These are phyloP conservation scores for Arbutus unedo DNA, from an alignment of 148 eudicot genomes.

Conservation along the genomic window DNA sequence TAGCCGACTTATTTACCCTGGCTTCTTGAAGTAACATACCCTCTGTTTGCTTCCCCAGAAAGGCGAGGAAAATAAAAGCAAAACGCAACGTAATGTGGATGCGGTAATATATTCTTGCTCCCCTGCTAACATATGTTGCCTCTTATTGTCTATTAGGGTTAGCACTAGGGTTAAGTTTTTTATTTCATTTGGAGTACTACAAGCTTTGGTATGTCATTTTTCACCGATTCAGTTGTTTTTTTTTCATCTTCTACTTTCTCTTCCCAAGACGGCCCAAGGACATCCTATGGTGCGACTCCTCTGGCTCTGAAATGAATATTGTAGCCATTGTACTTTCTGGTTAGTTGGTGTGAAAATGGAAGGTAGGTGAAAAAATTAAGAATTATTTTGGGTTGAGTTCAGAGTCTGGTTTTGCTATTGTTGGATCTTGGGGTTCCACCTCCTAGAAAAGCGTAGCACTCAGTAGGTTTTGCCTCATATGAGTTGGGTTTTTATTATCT, in stretches of 20 bases:
- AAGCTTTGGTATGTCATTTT: background rate
- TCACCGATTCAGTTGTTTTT: background rate
- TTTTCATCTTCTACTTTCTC: constrained; percentile 22
- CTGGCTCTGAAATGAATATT: background rate
- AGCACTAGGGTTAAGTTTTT: background rate
- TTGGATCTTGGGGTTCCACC: background rate
- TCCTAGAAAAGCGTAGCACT: background rate
- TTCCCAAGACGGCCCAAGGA: constrained; percentile 25
- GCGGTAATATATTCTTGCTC: background rate
- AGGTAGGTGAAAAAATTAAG: background rate
- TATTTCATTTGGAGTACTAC: background rate
- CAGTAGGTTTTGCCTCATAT: background rate
- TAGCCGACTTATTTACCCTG: too few species aligned
- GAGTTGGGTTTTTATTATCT: background rate
- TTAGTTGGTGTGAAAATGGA: background rate
- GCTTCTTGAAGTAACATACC: background rate
- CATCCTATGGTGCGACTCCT: constrained; percentile 28
- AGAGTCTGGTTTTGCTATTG: background rate
- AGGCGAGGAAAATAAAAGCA: background rate
- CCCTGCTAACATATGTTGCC: background rate
- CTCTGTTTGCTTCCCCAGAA: background rate
- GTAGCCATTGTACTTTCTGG: background rate
- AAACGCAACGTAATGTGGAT: background rate
- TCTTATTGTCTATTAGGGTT: constrained; percentile 3
- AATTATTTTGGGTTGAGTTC: background rate